phyloP scores from a whole-genome alignment of 108 stramenopile species.

The Cylindrotheca closterium region DNA sequence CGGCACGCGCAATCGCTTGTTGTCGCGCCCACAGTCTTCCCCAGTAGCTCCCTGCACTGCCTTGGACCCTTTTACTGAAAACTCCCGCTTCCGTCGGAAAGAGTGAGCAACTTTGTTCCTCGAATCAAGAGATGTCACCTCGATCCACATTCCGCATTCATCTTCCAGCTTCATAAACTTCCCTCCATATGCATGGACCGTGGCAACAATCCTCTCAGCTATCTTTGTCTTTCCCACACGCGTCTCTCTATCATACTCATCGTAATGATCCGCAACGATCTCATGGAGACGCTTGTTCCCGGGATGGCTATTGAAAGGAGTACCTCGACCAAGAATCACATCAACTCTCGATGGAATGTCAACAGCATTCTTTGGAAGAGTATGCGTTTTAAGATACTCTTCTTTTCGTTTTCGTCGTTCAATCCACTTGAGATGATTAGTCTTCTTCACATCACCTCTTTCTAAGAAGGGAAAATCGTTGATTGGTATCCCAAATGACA shows the following conservation, averaged over 20 bases:
- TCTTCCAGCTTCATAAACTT: slow-evolving; percentile 16
- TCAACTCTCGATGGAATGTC: slow-evolving; percentile 12
- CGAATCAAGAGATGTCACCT: slow-evolving; percentile 2
- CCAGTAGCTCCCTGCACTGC: slow-evolving; percentile 4
- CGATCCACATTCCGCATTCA: slow-evolving; percentile 8
- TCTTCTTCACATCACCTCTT: slow-evolving; percentile 1
- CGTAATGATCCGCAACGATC: slow-evolving; percentile 1
- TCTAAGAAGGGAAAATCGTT: slow-evolving; percentile 10
- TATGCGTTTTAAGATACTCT: not conserved
- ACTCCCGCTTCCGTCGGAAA: slow-evolving; percentile 1
- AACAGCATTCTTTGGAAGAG: not conserved
- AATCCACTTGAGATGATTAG: slow-evolving; percentile 10
- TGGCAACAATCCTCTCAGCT: not conserved
- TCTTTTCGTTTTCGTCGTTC: slow-evolving; percentile 2
- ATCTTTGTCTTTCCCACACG: slow-evolving; percentile 6
- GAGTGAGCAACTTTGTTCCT: slow-evolving; percentile 14
- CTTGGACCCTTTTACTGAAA: not conserved
- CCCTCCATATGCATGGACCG: not conserved
- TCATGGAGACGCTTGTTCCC: slow-evolving; percentile 7
- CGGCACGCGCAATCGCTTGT: too few relatives aligned
- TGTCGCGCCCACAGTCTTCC: too few relatives aligned
- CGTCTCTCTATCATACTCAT: not conserved
- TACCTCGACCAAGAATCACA: slow-evolving; percentile 17
- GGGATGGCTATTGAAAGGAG: slow-evolving; percentile 20
- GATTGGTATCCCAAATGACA: slow-evolving; percentile 23